Evolutionary conservation across 164 flowering plant genomes (phyloP).

Genomic region (Santalum album): DNA sequence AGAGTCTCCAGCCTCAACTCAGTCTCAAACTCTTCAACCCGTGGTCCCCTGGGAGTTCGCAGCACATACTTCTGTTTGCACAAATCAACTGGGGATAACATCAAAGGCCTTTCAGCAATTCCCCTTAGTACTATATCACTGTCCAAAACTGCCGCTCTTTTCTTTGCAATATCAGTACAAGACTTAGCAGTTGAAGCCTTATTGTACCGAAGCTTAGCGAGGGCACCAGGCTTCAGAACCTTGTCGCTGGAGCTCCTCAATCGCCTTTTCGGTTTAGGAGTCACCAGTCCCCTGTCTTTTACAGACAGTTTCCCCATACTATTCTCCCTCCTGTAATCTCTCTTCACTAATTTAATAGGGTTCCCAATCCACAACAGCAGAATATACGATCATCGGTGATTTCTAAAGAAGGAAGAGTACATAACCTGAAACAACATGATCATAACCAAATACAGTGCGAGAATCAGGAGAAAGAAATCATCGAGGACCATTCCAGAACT

Average conservation of each 20-base stretch:
- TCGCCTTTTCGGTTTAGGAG: slow-evolving; percentile 37
- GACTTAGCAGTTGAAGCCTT: slow-evolving; percentile 41
- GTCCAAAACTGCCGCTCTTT: slow-evolving; percentile 47
- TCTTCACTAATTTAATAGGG: too few relatives aligned
- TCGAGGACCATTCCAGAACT: too few relatives aligned
- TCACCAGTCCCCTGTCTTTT: slow-evolving; percentile 24
- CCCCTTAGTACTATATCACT: slow-evolving; percentile 17
- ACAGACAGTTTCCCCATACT: slow-evolving; percentile 61
- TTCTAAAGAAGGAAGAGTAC: too few relatives aligned
- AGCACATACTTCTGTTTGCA: slow-evolving; percentile 29
- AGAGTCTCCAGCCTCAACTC: slow-evolving; percentile 91
- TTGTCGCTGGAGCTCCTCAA: slow-evolving; percentile 29
- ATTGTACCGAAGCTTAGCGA: slow-evolving; percentile 54
- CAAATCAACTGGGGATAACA: slow-evolving; percentile 26
- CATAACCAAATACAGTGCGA: too few relatives aligned
- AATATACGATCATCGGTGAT: too few relatives aligned
- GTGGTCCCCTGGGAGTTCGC: slow-evolving; percentile 68
- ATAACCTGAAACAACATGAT: too few relatives aligned
- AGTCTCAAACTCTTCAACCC: slow-evolving; percentile 26
- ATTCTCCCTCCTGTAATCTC: slow-evolving; percentile 3
- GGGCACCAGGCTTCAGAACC: slow-evolving; percentile 79
- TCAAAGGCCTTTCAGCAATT: slow-evolving; percentile 24
- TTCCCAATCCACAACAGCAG: too few relatives aligned
- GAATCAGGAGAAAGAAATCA: too few relatives aligned
- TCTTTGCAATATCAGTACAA: slow-evolving; percentile 75